Evolutionary conservation across 1,284 basidiomycete species (phyloP).

Genomic region (Golubevia sp.): DNA sequence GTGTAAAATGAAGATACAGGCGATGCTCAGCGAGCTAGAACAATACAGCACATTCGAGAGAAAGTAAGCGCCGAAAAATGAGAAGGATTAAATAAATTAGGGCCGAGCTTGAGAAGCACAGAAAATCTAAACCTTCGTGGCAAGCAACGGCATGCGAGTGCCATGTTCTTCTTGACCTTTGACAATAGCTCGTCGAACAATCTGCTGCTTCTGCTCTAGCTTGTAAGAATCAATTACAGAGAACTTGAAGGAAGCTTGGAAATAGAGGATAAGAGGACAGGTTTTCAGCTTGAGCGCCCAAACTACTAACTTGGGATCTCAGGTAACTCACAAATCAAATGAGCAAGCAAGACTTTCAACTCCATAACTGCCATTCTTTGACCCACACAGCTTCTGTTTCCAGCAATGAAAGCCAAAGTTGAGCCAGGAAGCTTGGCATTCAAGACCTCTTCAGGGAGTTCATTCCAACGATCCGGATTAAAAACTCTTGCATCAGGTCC

Average conservation of each 20-base stretch:
- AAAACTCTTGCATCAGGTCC: conserved; percentile 43
- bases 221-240: neutral
- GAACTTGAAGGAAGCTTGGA: neutral
- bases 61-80: no score
- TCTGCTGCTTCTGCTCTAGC: neutral
- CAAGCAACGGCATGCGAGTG: neutral
- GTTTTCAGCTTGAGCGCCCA: neutral
- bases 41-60: no score
- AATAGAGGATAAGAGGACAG: neutral
- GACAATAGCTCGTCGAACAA: neutral
- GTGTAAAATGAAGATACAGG: no score
- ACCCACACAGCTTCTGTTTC: neutral
- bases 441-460: conserved; percentile 23
- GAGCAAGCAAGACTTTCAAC: neutral
- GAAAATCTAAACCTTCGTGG: neutral
- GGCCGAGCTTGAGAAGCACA: no score
- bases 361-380: neutral
- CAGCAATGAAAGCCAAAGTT: neutral
- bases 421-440: conserved; percentile 22
- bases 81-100: no score
- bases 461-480: conserved; percentile 40
- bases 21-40: no score
- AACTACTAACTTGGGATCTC: no score
- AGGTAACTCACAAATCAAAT: neutral
- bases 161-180: neutral